Evolutionary conservation across 179 eudicot species (phyloP).

Genomic region (Carnegiea gigantea): DNA sequence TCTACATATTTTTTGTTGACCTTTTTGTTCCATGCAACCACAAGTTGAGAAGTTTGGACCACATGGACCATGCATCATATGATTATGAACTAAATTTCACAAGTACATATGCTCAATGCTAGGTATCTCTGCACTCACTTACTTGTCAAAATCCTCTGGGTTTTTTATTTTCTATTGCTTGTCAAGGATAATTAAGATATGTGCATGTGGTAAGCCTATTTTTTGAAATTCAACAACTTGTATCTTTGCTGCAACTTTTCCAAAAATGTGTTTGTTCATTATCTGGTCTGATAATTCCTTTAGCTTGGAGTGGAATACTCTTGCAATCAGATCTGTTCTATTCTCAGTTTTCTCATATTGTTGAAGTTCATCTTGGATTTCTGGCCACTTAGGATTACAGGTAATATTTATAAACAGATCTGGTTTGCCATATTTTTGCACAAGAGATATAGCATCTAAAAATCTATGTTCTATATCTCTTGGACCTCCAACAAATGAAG

Average conservation of each 20-base stretch:
- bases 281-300: neutral
- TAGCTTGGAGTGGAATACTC: constrained; percentile 13
- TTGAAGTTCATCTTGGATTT: constrained; percentile 6
- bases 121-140: no score
- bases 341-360: constrained; percentile 12
- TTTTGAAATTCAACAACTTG: constrained; percentile 27
- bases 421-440: constrained; percentile 1
- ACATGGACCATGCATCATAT: constrained; percentile 23
- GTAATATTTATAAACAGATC: constrained; percentile 18
- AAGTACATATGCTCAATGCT: neutral
- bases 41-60: neutral
- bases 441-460: neutral
- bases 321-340: constrained; percentile 10
- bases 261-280: constrained; percentile 1
- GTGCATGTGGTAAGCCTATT: constrained; percentile 23
- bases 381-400: constrained; percentile 20
- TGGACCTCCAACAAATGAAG: neutral
- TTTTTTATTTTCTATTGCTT: neutral
- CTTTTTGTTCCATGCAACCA: constrained; percentile 15
- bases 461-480: no score
- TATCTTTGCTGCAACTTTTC: neutral
- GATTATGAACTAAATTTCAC: neutral
- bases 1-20: neutral
- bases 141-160: constrained; percentile 15
- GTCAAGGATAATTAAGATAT: constrained; percentile 20